Evolutionary conservation across 176 grass and related monocot species (phyloP), one percentile per base, ranked within the genome.

Genomic region (Eragrostis nindensis): DNA sequence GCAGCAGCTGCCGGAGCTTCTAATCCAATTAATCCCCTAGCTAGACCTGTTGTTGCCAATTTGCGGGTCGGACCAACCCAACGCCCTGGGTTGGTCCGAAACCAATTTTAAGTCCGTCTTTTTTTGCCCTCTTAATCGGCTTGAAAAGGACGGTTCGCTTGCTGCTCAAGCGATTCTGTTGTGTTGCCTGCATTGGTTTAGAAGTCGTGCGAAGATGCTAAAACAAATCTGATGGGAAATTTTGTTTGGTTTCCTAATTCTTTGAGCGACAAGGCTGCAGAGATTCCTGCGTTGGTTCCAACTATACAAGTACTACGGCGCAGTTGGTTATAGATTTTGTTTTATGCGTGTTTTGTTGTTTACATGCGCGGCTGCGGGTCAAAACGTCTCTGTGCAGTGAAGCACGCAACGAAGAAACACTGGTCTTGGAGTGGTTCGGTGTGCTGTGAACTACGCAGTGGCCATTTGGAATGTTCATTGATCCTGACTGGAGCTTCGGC

Each of bases 61-160:
- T 65, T 29, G 26, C 60, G 27, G 21, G 26, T 78, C 60, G 26
- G 60, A 78, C 82, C 41, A 62, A 68, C 73, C 26, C 54, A 75
- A 79, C 85, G 25, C 26, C 26, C 41, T 24, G 43, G 77, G 63
- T 76, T 81, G 85, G 85, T 81, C 30, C 15, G n/a, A 56, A 87
- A 22, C 44, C 22, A 41, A 87, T 53, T 10, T 10, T 19, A 73
- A 64, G 44, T 18, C 26, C n/a, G 11, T 66, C 60, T 48, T 18
- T 21, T 24, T 55, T 6, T 6, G 14, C 8, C 21, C 24, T 21
- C 45, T 66, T 21, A 46, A 41, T 79, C 30, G 39, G 52, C 19
- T 40, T 55, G 82, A 89, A 63, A 84, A 64, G 5, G 66, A 85
- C 82, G 24, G 16, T 47, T 89, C 56, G 82, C 87, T 85, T 89